phyloP scores from a whole-genome alignment of 2,329 filamentous ascomycete species.

The Penicillium janthinellum region DNA sequence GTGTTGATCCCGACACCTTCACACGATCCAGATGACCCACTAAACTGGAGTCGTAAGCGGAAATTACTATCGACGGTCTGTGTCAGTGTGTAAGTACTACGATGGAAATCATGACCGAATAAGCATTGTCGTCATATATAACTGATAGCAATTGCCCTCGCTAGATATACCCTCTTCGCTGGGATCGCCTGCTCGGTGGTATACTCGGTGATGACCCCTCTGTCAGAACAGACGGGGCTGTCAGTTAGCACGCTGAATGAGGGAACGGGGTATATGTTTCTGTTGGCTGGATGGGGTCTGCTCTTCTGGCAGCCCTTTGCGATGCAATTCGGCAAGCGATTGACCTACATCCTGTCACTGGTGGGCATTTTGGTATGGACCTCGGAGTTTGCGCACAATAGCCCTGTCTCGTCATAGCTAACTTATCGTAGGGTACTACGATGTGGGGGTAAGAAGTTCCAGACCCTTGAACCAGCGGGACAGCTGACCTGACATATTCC shows the following conservation, averaged over 20 bases:
- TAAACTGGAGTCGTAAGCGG: slow-evolving; percentile 50
- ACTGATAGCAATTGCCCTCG: slow-evolving; percentile 1
- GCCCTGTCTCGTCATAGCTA: neutral
- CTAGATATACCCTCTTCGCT: slow-evolving; percentile 42
- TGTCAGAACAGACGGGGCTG: slow-evolving; percentile 41
- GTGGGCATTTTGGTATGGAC: slow-evolving; percentile 35
- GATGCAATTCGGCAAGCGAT: slow-evolving; percentile 46
- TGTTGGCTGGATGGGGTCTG: slow-evolving; percentile 49
- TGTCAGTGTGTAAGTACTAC: slow-evolving; percentile 41
- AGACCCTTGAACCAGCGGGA: neutral
- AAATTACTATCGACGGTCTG: slow-evolving; percentile 48
- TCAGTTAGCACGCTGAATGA: slow-evolving; percentile 39
- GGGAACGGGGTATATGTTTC: slow-evolving; percentile 46
- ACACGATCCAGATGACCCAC: slow-evolving; percentile 49
- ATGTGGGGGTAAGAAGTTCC: slow-evolving; percentile 35
- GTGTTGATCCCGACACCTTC: slow-evolving; percentile 49
- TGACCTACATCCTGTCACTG: slow-evolving; percentile 39
- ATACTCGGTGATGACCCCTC: slow-evolving; percentile 43
- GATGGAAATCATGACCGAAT: too few species aligned
- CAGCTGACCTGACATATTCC: neutral
- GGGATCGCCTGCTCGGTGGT: slow-evolving; percentile 43
- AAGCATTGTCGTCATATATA: neutral
- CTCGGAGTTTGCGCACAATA: neutral
- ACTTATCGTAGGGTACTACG: slow-evolving; percentile 23
- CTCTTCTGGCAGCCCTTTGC: slow-evolving; percentile 53